Evolutionary conservation across 352 stramenopile species (phyloP).

Genomic region (Phytophthora pisi): DNA sequence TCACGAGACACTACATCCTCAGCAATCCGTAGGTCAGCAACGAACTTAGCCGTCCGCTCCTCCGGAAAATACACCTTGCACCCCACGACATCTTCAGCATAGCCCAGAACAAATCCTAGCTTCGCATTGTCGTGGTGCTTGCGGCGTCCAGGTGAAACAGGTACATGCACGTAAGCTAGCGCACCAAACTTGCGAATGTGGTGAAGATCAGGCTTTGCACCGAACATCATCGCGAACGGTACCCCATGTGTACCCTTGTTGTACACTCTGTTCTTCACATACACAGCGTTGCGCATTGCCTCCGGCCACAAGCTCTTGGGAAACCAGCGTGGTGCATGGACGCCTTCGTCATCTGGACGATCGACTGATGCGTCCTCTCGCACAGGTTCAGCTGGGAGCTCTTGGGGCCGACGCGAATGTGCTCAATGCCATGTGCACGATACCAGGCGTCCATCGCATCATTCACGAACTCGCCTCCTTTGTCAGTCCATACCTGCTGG

Average conservation of each 20-base stretch:
- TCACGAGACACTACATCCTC: background rate
- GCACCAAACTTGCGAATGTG: constrained; percentile 1
- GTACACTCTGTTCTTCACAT: background rate
- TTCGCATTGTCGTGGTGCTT: background rate
- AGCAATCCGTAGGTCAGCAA: background rate
- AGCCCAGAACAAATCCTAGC: background rate
- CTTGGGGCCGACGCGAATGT: background rate
- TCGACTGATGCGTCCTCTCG: background rate
- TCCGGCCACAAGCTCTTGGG: background rate
- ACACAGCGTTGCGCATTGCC: background rate
- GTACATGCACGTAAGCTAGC: background rate
- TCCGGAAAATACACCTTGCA: background rate
- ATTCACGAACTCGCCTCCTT: background rate
- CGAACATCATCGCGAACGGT: background rate
- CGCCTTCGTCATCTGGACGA: background rate
- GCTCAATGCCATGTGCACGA: background rate
- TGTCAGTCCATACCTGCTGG: background rate
- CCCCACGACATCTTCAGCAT: background rate
- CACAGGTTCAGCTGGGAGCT: background rate
- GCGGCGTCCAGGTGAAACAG: background rate
- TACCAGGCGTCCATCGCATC: background rate
- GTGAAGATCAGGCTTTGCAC: background rate
- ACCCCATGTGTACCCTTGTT: background rate
- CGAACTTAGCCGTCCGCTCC: background rate
- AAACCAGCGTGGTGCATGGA: background rate